Base-by-base conservation (phyloP, 495 filamentous ascomycete genomes). In the Rostrohypoxylon terebratum region DNA sequence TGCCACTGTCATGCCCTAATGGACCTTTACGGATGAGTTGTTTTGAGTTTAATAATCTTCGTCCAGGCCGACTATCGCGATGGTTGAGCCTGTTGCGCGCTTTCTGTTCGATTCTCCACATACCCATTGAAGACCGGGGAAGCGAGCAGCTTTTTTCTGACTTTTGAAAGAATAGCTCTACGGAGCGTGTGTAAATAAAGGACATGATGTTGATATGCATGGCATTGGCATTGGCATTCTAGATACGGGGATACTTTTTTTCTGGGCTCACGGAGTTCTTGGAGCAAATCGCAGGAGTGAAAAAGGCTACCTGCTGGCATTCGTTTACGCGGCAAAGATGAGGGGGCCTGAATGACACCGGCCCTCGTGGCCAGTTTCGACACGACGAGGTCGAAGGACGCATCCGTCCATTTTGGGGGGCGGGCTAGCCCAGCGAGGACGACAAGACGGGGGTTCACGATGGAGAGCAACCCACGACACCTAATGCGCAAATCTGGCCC, bases 181-280 rank as follows among this genome's bases (percentile, higher is more conserved):
- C 50, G 77, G 70, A 77, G 71, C 77, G 75, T 76, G 81, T 84
- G 81, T 81, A 83, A 78, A 84, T 82, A 82, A 77, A 79, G 78
- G 76, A 80, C 78, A 79, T 84, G 79, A 82, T 83, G 81, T 84
- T 83, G 83, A 83, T 81, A 84, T 83, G 82, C 82, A 85, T 83
- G 81, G 81, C 82, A 84, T 80, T 73, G 82, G 81, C 78, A 81
- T 80, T 84, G 83, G 79, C 81, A 82, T 83, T 83, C 79, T 85
- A 85, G 83, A 85, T 80, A 77, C 77, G 77, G 81, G 77, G 78
- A 72, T 70, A 79, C 25, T 25, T 63, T 68, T 77, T 68, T 78
- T 75, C 59, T 77, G 79, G 80, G 74, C 79, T 82, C 75, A 78
- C 67, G 81, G 81, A 83, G 83, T 83, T 84, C 78, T 75, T 69